These are phyloP conservation scores for Lichtheimia ornata DNA, from an alignment of 371 early-diverging fungal genomes.

Conservation along the genomic window DNA sequence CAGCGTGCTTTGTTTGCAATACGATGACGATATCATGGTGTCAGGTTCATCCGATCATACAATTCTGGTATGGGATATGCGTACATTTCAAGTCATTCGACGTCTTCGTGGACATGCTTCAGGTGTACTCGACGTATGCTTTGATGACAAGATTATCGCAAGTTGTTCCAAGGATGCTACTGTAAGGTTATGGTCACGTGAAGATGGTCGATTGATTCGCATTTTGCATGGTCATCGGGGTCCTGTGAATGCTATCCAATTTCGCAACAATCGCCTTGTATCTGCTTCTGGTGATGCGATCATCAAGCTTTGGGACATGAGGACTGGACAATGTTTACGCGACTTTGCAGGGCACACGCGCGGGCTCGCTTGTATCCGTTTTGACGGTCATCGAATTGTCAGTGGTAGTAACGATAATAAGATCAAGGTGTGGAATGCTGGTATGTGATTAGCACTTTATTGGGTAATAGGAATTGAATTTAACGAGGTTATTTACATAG, in stretches of 20 bases:
- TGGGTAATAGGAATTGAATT: neutral
- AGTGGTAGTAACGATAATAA: conserved; percentile 94
- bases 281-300: conserved; percentile 88
- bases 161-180: conserved; percentile 93
- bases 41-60: conserved; percentile 92
- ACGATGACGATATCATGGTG: conserved; percentile 76
- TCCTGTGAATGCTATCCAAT: conserved; percentile 87
- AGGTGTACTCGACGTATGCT: conserved; percentile 81
- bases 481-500: conserved; percentile 7
- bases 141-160: conserved; percentile 74
- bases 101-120: conserved; percentile 64
- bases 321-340: conserved; percentile 67
- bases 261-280: conserved; percentile 66
- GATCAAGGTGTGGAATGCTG: conserved; percentile 93
- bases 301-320: conserved; percentile 86
- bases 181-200: conserved; percentile 81
- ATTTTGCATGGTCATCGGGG: conserved; percentile 82
- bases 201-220: conserved; percentile 55
- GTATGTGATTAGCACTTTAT: conserved; percentile 2
- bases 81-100: conserved; percentile 26
- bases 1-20: conserved; percentile 90
- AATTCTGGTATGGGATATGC: conserved; percentile 87
- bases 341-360: conserved; percentile 75
- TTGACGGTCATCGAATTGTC: conserved; percentile 85
- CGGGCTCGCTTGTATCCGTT: conserved; percentile 94